These are phyloP conservation scores for Fusarium gaditjirri DNA, from an alignment of 2,329 filamentous ascomycete species.

Conservation along the genomic window DNA sequence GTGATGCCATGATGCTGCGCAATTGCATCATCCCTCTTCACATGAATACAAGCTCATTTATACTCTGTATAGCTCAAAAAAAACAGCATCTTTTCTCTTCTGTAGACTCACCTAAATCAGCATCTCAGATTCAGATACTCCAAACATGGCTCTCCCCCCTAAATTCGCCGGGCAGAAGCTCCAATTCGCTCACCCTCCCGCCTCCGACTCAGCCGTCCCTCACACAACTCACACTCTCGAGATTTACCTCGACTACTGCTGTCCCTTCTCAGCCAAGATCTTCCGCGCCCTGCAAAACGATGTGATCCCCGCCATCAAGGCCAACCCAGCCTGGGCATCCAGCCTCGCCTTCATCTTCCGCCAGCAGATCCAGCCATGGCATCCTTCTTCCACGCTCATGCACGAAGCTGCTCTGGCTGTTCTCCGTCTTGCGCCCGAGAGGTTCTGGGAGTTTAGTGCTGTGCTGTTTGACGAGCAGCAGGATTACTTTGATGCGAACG, in stretches of 20 bases:
- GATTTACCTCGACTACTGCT: constrained; percentile 88
- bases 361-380: constrained; percentile 94
- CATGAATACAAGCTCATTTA: constrained; percentile 8
- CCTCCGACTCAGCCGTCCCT: constrained; percentile 50
- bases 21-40: constrained; percentile 28
- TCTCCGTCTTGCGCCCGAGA: constrained; percentile 72
- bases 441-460: constrained; percentile 83
- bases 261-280: constrained; percentile 74
- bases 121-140: background rate
- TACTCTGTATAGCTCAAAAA: background rate
- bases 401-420: constrained; percentile 90
- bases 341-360: constrained; percentile 83
- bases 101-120: background rate
- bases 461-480: constrained; percentile 73
- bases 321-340: constrained; percentile 65
- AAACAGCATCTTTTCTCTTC: background rate
- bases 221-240: constrained; percentile 69
- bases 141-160: constrained; percentile 76
- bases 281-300: constrained; percentile 79
- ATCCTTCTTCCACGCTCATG: constrained; percentile 82
- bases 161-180: constrained; percentile 81
- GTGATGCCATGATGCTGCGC: constrained; percentile 9
- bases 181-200: constrained; percentile 54
- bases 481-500: constrained; percentile 84
- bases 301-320: constrained; percentile 72